Conservation (phyloP, 768 basidiomycete genomes). For the Calvatia gigantea region DNA sequence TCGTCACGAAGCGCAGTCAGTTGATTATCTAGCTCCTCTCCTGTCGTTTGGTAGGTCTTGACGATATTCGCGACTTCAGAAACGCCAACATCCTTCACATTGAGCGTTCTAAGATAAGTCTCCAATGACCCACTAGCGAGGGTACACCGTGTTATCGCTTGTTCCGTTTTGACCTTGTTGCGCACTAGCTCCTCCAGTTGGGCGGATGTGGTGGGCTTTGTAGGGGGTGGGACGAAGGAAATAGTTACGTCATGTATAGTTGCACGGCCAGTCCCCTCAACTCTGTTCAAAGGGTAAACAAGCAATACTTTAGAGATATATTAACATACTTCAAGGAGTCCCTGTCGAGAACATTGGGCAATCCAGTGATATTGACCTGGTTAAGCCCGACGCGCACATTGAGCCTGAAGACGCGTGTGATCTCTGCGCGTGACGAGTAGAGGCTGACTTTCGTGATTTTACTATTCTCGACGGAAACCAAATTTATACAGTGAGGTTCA, state of each 20-base stretch:
- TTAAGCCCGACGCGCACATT: constrained; percentile 36
- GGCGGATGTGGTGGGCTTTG: constrained; percentile 22
- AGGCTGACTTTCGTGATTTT: constrained; percentile 36
- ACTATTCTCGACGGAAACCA: constrained; percentile 28
- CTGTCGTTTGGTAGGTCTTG: constrained; percentile 29
- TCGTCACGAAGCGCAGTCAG: constrained; percentile 25
- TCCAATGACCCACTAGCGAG: constrained; percentile 27
- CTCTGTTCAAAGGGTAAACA: constrained; percentile 23
- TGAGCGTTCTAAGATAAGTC: constrained; percentile 32
- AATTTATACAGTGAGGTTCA: constrained; percentile 24
- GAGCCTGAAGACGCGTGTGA: constrained; percentile 37
- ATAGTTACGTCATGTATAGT: constrained; percentile 45
- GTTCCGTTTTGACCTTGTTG: constrained; percentile 22
- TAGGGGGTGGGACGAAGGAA: constrained; percentile 18
- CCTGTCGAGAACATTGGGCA: constrained; percentile 34
- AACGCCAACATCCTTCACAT: constrained; percentile 27
- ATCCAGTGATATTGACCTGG: constrained; percentile 33
- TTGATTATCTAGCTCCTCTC: constrained; percentile 29
- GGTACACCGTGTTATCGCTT: constrained; percentile 28
- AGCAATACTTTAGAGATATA: not conserved
- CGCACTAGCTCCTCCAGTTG: constrained; percentile 21
- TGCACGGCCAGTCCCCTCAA: constrained; percentile 41
- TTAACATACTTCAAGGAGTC: constrained; percentile 36
- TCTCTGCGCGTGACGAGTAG: constrained; percentile 39
- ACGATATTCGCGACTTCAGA: constrained; percentile 26